Percentiles rank a stretch among this genome's conserved stretches.
These are phyloP conservation scores for Kandelia obovata DNA, from an alignment of 345 rosid genomes.

Conservation along the genomic window DNA sequence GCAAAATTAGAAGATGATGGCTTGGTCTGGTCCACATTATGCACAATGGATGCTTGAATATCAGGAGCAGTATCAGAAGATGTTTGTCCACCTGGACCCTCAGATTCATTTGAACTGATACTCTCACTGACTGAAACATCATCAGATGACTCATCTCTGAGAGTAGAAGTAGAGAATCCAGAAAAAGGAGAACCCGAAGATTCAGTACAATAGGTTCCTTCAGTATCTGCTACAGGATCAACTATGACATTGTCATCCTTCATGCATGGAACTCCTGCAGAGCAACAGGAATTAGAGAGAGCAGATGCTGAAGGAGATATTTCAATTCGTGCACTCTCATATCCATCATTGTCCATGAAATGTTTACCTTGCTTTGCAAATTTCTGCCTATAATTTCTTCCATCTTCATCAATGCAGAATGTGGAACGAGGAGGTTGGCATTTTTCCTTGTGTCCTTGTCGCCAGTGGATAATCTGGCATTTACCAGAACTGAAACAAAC, in stretches of 20 bases:
- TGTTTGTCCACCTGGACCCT: constrained; percentile 37
- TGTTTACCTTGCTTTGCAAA: constrained; percentile 27
- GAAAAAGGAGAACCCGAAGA: constrained; percentile 63
- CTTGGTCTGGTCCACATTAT: constrained; percentile 39
- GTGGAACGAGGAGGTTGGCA: constrained; percentile 50
- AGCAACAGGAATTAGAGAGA: constrained; percentile 30
- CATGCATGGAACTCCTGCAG: constrained; percentile 29
- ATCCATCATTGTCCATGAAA: constrained; percentile 12
- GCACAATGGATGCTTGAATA: constrained; percentile 29
- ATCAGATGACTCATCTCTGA: constrained; percentile 59
- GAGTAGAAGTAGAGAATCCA: constrained; percentile 62
- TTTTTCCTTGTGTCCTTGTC: constrained; percentile 93
- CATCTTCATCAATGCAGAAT: constrained; percentile 31
- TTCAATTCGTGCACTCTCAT: constrained; percentile 35
- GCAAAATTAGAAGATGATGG: constrained; percentile 68
- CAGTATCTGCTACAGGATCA: constrained; percentile 40
- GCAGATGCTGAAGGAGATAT: constrained; percentile 27
- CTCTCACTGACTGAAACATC: constrained; percentile 65
- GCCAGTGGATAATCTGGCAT: constrained; percentile 93
- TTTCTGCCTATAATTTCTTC: constrained; percentile 33
- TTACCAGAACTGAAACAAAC: constrained; percentile 58
- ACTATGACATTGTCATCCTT: constrained; percentile 39
- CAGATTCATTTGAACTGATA: constrained; percentile 57
- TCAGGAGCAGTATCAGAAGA: constrained; percentile 37
- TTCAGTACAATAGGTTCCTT: constrained; percentile 44